These are phyloP conservation scores for Cruciata laevipes DNA, from an alignment of 257 asterid genomes.

Conservation along the genomic window DNA sequence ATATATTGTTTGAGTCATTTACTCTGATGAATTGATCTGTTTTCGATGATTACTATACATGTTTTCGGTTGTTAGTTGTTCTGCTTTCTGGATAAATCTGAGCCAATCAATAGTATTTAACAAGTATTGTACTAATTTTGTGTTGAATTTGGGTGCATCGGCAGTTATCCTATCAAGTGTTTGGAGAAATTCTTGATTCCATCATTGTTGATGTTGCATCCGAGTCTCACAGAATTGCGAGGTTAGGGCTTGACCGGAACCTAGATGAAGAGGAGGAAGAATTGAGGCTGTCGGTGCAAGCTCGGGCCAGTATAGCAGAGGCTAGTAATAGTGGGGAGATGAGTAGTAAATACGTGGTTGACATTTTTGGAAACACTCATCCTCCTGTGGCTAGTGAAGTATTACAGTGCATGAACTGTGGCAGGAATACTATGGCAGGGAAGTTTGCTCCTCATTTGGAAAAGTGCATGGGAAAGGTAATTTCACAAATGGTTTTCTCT, in stretches of 20 bases:
- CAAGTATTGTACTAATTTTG: constrained; percentile 4
- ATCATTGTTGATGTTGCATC: constrained; percentile 87
- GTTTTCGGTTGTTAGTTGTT: not conserved
- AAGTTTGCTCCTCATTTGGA: constrained; percentile 96
- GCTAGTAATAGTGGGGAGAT: constrained; percentile 68
- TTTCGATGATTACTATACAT: not conserved
- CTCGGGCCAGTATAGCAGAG: constrained; percentile 69
- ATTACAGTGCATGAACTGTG: constrained; percentile 89
- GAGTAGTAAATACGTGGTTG: constrained; percentile 74
- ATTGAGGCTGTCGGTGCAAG: constrained; percentile 70
- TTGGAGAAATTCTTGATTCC: constrained; percentile 65
- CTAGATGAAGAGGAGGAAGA: constrained; percentile 86
- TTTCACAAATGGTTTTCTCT: not conserved
- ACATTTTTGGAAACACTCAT: constrained; percentile 91
- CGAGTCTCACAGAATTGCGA: constrained; percentile 81
- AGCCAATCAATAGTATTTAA: not conserved
- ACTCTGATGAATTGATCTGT: not conserved
- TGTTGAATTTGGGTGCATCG: constrained; percentile 14
- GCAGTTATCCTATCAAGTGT: constrained; percentile 59
- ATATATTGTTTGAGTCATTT: not conserved
- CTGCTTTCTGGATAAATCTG: no score
- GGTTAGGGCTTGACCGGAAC: constrained; percentile 80
- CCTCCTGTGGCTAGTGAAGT: constrained; percentile 81
- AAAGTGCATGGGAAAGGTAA: constrained; percentile 99
- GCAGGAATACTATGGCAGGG: constrained; percentile 73